Base-by-base conservation (phyloP, 169 alveolate genomes). In the Plasmodium blacklocki region DNA sequence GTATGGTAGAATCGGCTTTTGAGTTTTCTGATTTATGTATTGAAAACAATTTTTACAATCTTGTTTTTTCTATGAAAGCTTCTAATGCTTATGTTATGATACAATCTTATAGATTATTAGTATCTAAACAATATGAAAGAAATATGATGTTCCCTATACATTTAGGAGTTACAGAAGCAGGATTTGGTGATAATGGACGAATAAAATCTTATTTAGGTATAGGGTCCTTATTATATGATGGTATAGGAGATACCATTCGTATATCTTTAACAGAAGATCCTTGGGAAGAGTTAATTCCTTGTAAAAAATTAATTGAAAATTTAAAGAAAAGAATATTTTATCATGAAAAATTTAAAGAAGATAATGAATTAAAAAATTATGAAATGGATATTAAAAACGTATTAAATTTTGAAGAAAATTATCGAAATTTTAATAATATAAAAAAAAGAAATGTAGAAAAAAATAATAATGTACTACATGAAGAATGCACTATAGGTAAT, bases 111-210 rank as follows among this genome's bases (percentile, higher is more conserved):
- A 80, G 97, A 58, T 93, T 95, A 26, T 74, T 95, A 62, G 97
- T 93, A 0, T 59, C 89, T 32, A 94, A 90, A 39, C 89, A 94
- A 94, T 88, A 92, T 64, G 71, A 83, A 12, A 89, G 95, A 32
- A 93, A 95, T 18, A 11, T 78, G 60, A 2, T 78, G 14, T 95
- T 93, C 71, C 98, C 98, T 32, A 64, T 95, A 8, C 98, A 95
- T 73, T 92, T 95, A 23, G 98, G 98, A 6, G 98, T 95, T 0
- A 95, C 98, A 15, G 98, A 95, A 75, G 98, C 98, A 11, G 98
- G 98, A 1, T 94, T 93, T 89, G 97, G 97, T 66, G 85, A 74
- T 67, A 96, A 95, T 73, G 97, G 97, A 39, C 91, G 97, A 23
- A 93, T 96, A 12, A 95, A 95, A 75, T 93, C 96, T 43, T 93